These are phyloP conservation scores for Fusarium sublunatum DNA, from an alignment of 2,329 filamentous ascomycete species.

Conservation along the genomic window DNA sequence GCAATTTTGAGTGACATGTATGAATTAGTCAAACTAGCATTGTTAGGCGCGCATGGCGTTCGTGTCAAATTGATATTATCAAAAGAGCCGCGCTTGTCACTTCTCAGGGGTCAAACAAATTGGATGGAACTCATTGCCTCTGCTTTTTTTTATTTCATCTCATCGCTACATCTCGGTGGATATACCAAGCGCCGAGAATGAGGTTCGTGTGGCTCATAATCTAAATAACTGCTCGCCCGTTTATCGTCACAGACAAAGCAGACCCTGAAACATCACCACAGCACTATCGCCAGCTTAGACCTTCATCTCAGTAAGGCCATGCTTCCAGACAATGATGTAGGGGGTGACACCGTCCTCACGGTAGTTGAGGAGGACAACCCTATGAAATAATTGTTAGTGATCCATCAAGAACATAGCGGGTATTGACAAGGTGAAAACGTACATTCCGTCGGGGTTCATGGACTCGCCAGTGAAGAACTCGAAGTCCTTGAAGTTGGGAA, in stretches of 20 bases:
- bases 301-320: slow-evolving; percentile 90
- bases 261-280: slow-evolving; percentile 32
- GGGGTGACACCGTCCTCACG: slow-evolving; percentile 95
- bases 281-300: slow-evolving; percentile 69
- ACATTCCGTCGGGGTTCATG: slow-evolving; percentile 96
- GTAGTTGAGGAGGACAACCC: slow-evolving; percentile 95
- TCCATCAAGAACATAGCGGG: background rate
- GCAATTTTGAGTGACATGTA: slow-evolving; percentile 51
- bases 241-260: slow-evolving; percentile 32
- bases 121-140: slow-evolving; percentile 32
- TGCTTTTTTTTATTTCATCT: slow-evolving; percentile 43
- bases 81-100: slow-evolving; percentile 6
- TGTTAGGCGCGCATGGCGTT: slow-evolving; percentile 31
- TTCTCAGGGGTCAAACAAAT: slow-evolving; percentile 6
- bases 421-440: slow-evolving; percentile 54
- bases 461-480: slow-evolving; percentile 94
- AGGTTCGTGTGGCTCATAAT: slow-evolving; percentile 43
- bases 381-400: slow-evolving; percentile 49
- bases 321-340: slow-evolving; percentile 93
- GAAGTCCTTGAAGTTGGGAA: slow-evolving; percentile 91
- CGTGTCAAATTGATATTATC: background rate
- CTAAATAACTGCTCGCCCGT: slow-evolving; percentile 34
- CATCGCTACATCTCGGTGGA: slow-evolving; percentile 38
- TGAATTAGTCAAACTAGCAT: slow-evolving; percentile 16
- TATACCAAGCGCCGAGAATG: slow-evolving; percentile 39